Evolutionary conservation across 179 eudicot species (phyloP), one percentile per base, ranked within the genome.

Genomic region (Drosera spatulata): DNA sequence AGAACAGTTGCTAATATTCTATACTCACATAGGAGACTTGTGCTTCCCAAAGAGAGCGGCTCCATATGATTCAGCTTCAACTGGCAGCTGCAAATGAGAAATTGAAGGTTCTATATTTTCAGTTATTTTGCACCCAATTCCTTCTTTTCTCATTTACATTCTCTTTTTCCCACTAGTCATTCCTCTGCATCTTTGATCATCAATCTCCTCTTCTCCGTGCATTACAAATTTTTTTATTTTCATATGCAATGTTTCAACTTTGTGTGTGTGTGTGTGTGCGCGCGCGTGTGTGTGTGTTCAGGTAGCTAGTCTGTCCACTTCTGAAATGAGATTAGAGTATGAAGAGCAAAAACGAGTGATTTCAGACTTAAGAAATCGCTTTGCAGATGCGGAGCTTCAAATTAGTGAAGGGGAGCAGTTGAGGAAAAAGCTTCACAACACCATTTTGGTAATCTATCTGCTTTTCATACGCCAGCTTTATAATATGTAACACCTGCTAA

Each of bases 371-470:
- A 73, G 75, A 62, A 70, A 70, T 12, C 81, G 84, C 4, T 67
- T 86, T 41, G 72, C 73, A 4, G 87, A 84, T 53, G 87, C 87
- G 7, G 90, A 86, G 68, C 66, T 51, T 59, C 77, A 82, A 58
- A 67, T 78, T 59, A 61, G 58, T 57, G 95, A 86, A 65, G 88
- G 85, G 63, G 95, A 86, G 55, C 71, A 70, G 64, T 57, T 82
- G 53, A 77, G 95, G 57, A 86, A 84, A 57, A 86, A 78, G 67
- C 78, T 86, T n/a, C 91, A 85, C 58, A 87, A 87, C 47, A 85
- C 83, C 37, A 87, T 86, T 61, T 69, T 86, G 83, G 91, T 82
- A 80, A 58, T 54, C 38, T 10, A 44, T 56, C 53, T 45, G 10
- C 10, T 65, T 56, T 2, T 22, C 7, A 42, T 56, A 15, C 10